Evolutionary conservation across 1,139 yeast genomes (phyloP).

Genomic region (Citeromyces hawaiiensis): DNA sequence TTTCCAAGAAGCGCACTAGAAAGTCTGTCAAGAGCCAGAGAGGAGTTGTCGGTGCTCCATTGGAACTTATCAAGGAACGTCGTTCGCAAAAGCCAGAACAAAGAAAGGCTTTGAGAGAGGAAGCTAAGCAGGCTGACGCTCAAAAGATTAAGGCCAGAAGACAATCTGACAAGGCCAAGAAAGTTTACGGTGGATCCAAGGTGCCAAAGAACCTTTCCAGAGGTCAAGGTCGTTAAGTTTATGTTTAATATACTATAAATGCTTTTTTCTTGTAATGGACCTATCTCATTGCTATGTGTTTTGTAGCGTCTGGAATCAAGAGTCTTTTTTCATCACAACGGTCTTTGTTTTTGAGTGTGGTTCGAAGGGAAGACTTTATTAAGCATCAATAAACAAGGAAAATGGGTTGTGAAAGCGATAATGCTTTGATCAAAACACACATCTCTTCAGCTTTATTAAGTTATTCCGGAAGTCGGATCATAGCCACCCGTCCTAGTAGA

Average conservation of each 20-base stretch:
- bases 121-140: slow-evolving; percentile 80
- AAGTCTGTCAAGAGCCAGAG: slow-evolving; percentile 97
- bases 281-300: not conserved
- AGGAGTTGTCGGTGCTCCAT: slow-evolving; percentile 98
- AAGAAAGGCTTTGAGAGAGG: slow-evolving; percentile 96
- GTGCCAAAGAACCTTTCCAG: slow-evolving; percentile 91
- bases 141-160: slow-evolving; percentile 69
- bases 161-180: slow-evolving; percentile 88
- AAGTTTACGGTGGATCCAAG: slow-evolving; percentile 61
- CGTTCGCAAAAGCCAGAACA: slow-evolving; percentile 92
- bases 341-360: too few relatives aligned
- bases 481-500: too few relatives aligned
- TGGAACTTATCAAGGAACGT: slow-evolving; percentile 97
- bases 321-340: too few relatives aligned
- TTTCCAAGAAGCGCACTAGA: slow-evolving; percentile 93
- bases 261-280: not conserved
- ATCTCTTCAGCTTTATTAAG: too few relatives aligned
- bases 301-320: too few relatives aligned
- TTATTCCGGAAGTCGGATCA: too few relatives aligned
- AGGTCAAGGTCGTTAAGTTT: slow-evolving; percentile 88
- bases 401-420: too few relatives aligned
- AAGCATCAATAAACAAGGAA: too few relatives aligned
- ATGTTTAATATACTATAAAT: slow-evolving; percentile 17
- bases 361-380: too few relatives aligned
- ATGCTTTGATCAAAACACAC: too few relatives aligned